Conservation (phyloP, 305 asterid species). For the Fraxinus nigra region DNA sequence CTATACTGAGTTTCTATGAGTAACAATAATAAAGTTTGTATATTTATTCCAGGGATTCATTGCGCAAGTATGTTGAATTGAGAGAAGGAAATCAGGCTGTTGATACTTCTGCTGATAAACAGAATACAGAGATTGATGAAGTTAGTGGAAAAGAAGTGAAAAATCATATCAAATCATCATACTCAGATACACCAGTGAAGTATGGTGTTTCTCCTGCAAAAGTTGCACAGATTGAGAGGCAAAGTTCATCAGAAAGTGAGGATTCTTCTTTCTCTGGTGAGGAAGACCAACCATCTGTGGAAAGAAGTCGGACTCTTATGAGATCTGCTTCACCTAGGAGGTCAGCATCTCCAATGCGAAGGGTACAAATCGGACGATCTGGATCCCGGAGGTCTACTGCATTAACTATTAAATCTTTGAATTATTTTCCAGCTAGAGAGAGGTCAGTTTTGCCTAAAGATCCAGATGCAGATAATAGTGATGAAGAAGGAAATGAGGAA, state of each 20-base stretch:
- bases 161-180: slow-evolving; percentile 26
- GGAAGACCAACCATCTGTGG: slow-evolving; percentile 60
- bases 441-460: slow-evolving; percentile 50
- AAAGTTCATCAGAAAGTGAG: slow-evolving; percentile 66
- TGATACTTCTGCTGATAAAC: slow-evolving; percentile 28
- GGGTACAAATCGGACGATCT: slow-evolving; percentile 88
- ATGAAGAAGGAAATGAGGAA: slow-evolving; percentile 60
- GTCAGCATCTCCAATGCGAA: slow-evolving; percentile 98
- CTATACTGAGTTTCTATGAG: background rate
- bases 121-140: slow-evolving; percentile 24
- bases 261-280: slow-evolving; percentile 64
- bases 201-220: slow-evolving; percentile 90
- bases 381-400: slow-evolving; percentile 95
- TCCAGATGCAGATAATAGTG: slow-evolving; percentile 42
- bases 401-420: slow-evolving; percentile 78
- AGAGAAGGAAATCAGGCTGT: slow-evolving; percentile 29
- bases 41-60: slow-evolving; percentile 60
- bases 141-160: slow-evolving; percentile 33
- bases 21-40: background rate
- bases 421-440: slow-evolving; percentile 64
- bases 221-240: slow-evolving; percentile 81
- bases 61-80: slow-evolving; percentile 52
- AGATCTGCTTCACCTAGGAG: slow-evolving; percentile 91
- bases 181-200: slow-evolving; percentile 47
- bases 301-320: slow-evolving; percentile 72